A percentile compares a stretch with the other conserved stretches of the same genome.
These are phyloP conservation scores for Waitea zeae DNA, from an alignment of 1,284 basidiomycete species.

Conservation along the genomic window DNA sequence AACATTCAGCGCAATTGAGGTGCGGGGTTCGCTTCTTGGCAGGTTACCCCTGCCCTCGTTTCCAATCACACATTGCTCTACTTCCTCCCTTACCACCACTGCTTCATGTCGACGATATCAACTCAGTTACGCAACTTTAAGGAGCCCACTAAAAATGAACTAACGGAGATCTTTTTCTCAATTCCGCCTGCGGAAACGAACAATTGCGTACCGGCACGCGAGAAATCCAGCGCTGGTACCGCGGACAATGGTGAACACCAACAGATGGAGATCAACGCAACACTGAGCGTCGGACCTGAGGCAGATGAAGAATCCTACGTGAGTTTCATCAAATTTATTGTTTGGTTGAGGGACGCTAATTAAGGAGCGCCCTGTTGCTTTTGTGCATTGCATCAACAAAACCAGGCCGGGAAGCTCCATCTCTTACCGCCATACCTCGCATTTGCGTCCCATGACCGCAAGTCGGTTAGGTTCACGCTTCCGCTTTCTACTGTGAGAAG, in stretches of 20 bases:
- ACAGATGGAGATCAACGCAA: slow-evolving; percentile 83
- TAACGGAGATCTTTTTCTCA: slow-evolving; percentile 72
- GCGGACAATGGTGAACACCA: slow-evolving; percentile 20
- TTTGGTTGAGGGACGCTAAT: background rate
- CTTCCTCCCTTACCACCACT: no score
- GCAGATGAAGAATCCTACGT: slow-evolving; percentile 88
- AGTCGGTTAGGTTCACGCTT: slow-evolving; percentile 82
- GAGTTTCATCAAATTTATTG: slow-evolving; percentile 32
- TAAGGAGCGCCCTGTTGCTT: slow-evolving; percentile 1
- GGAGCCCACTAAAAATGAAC: slow-evolving; percentile 78
- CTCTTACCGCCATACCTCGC: slow-evolving; percentile 83
- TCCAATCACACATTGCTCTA: background rate
- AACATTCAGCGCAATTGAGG: no score
- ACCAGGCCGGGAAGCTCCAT: slow-evolving; percentile 79
- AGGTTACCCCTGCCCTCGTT: no score
- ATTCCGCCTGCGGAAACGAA: slow-evolving; percentile 29
- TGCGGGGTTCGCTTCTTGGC: no score
- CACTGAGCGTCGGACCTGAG: slow-evolving; percentile 63
- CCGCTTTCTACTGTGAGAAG: slow-evolving; percentile 88
- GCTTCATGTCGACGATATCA: slow-evolving; percentile 58
- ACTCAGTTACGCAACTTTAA: slow-evolving; percentile 80
- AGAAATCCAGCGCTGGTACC: slow-evolving; percentile 6
- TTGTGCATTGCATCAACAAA: background rate
- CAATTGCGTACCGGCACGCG: no score
- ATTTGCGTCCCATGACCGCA: slow-evolving; percentile 84